phyloP scores from a whole-genome alignment of 768 basidiomycete genomes.

The Mycena haematopus region DNA sequence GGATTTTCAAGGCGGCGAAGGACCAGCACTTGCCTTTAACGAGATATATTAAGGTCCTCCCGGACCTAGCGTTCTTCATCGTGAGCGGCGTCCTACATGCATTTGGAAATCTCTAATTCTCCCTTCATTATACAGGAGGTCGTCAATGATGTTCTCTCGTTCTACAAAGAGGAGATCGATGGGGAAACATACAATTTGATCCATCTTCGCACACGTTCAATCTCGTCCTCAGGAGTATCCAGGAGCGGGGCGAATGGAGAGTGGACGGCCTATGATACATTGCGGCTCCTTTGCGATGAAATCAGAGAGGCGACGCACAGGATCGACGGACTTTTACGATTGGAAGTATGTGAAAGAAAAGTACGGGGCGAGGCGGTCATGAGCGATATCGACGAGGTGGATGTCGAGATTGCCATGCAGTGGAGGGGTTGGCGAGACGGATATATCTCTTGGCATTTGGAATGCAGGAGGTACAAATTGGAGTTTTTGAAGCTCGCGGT shows the following conservation, averaged over 20 bases:
- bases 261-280: slow-evolving; percentile 11
- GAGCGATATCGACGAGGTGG: slow-evolving; percentile 6
- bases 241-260: not conserved
- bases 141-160: slow-evolving; percentile 23
- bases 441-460: slow-evolving; percentile 22
- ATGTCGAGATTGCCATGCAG: slow-evolving; percentile 12
- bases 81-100: not conserved
- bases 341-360: slow-evolving; percentile 12
- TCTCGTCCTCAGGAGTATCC: not conserved
- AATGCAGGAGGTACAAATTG: slow-evolving; percentile 21
- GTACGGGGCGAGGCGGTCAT: not conserved
- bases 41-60: not conserved
- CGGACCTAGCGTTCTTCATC: slow-evolving; percentile 1
- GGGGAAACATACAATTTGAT: slow-evolving; percentile 22
- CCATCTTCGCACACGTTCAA: slow-evolving; percentile 18
- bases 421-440: slow-evolving; percentile 21
- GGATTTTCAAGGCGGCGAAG: slow-evolving; percentile 14
- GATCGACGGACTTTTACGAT: slow-evolving; percentile 12
- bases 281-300: slow-evolving; percentile 17
- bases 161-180: slow-evolving; percentile 20
- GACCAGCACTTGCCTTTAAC: slow-evolving; percentile 6
- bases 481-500: not conserved
- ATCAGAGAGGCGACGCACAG: not conserved
- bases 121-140: not conserved
- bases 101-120: not conserved